Conservation (phyloP, 352 stramenopile genomes). For the Phytophthora colocasiae region DNA sequence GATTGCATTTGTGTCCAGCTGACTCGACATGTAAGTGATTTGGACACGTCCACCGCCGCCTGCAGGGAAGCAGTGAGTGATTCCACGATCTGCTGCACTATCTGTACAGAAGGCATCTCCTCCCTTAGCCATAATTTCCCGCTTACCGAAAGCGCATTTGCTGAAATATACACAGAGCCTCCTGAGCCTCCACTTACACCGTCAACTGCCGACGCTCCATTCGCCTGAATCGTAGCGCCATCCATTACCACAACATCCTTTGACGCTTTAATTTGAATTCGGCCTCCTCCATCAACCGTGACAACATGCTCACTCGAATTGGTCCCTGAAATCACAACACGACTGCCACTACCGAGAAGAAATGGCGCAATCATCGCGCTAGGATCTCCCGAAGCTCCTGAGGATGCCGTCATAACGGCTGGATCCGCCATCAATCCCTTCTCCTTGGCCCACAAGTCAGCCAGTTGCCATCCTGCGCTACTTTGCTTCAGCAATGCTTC, state of each 20-base stretch:
- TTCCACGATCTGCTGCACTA: constrained; percentile 26
- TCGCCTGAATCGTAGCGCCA: constrained; percentile 54
- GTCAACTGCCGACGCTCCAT: constrained; percentile 49
- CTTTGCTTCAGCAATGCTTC: constrained; percentile 46
- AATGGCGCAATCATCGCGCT: constrained; percentile 46
- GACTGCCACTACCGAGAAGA: constrained; percentile 60
- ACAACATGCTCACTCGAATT: constrained; percentile 11
- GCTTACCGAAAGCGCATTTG: constrained; percentile 55
- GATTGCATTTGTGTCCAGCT: constrained; percentile 59
- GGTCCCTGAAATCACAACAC: constrained; percentile 15
- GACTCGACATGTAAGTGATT: constrained; percentile 73
- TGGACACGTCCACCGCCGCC: constrained; percentile 73
- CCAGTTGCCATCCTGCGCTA: constrained; percentile 63
- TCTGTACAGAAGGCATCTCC: constrained; percentile 58
- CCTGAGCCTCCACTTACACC: constrained; percentile 59
- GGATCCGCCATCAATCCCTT: constrained; percentile 37
- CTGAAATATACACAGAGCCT: constrained; percentile 59
- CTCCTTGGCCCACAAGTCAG: constrained; percentile 51
- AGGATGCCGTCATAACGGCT: constrained; percentile 15
- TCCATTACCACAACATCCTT: constrained; percentile 77
- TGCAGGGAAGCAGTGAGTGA: constrained; percentile 59
- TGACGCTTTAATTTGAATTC: constrained; percentile 71
- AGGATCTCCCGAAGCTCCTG: constrained; percentile 14
- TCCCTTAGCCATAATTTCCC: constrained; percentile 56
- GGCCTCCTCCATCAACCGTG: constrained; percentile 50